These are phyloP conservation scores for Colletotrichum gigasporum DNA, from an alignment of 2,329 filamentous ascomycete genomes.

Conservation along the genomic window DNA sequence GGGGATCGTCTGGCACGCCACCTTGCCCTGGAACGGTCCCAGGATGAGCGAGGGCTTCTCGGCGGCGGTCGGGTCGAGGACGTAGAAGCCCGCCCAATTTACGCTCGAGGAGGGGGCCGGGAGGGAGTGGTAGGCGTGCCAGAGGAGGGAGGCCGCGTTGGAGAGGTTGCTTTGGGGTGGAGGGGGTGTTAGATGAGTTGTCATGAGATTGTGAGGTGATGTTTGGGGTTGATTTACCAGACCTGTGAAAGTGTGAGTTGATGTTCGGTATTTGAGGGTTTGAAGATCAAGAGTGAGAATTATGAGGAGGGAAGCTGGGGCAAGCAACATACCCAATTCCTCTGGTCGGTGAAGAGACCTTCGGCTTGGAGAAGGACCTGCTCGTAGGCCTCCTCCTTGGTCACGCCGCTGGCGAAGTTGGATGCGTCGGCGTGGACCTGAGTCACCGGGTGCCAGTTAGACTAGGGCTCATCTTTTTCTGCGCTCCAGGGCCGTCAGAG, in stretches of 20 bases:
- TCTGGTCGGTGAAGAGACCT: slow-evolving; percentile 75
- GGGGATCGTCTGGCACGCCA: slow-evolving; percentile 80
- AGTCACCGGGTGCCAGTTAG: slow-evolving; percentile 1
- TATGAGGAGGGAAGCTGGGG: not conserved
- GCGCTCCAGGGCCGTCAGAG: not conserved
- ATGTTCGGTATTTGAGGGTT: not conserved
- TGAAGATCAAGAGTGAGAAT: not conserved
- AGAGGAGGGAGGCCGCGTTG: slow-evolving; percentile 79
- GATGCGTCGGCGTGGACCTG: slow-evolving; percentile 84
- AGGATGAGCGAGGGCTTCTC: slow-evolving; percentile 69
- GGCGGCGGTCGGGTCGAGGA: slow-evolving; percentile 61
- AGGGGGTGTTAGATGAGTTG: not conserved
- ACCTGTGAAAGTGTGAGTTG: slow-evolving; percentile 41
- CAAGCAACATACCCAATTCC: slow-evolving; percentile 77
- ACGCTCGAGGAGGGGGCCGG: slow-evolving; percentile 71
- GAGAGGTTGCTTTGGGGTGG: slow-evolving; percentile 71
- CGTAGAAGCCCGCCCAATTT: slow-evolving; percentile 87
- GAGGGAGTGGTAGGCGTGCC: slow-evolving; percentile 82
- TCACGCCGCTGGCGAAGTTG: slow-evolving; percentile 73
- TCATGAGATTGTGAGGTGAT: not conserved
- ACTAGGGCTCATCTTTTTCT: not conserved
- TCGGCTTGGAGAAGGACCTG: slow-evolving; percentile 78
- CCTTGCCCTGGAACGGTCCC: slow-evolving; percentile 82
- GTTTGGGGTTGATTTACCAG: slow-evolving; percentile 43
- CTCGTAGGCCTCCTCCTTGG: slow-evolving; percentile 77